Evolutionary conservation across 148 eudicot species (phyloP).

Genomic region (Nepenthes mirabilis): DNA sequence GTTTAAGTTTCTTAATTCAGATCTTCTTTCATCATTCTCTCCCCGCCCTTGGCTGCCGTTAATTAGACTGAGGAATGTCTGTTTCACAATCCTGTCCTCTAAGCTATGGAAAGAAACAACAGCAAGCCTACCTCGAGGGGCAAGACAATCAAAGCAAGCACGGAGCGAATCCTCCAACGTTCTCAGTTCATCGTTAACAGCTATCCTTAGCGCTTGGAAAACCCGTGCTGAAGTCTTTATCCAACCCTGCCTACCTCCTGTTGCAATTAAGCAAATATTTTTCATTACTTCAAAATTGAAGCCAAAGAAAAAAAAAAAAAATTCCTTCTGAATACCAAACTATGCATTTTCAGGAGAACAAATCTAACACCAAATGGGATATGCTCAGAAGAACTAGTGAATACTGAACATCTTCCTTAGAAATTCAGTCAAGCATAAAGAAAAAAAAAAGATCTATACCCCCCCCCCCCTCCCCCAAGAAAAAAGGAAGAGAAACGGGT

Average conservation of each 20-base stretch:
- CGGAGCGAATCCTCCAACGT: conserved; percentile 53
- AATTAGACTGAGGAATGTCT: conserved; percentile 68
- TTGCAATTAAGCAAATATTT: conserved; percentile 1
- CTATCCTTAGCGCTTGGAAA: conserved; percentile 96
- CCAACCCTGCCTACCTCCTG: conserved; percentile 99
- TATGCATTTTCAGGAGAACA: too few species aligned
- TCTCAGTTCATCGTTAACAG: conserved; percentile 93
- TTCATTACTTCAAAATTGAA: not conserved
- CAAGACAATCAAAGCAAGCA: conserved; percentile 60
- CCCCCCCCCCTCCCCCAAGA: not conserved
- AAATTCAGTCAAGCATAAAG: too few species aligned
- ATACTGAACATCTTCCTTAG: too few species aligned
- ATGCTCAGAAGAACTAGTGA: too few species aligned
- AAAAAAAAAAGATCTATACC: too few species aligned
- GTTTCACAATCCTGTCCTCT: conserved; percentile 95
- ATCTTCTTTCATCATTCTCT: conserved; percentile 3
- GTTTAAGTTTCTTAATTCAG: conserved; percentile 5
- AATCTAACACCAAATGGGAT: too few species aligned
- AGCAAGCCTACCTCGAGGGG: conserved; percentile 93
- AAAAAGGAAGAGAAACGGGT: not conserved
- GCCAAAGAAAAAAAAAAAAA: not conserved
- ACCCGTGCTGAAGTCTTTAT: conserved; percentile 93
- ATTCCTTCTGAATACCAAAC: too few species aligned
- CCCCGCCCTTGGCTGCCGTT: conserved; percentile 11
- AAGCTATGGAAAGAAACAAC: conserved; percentile 93